These are phyloP conservation scores for Debaryomyces subglobosus DNA, from an alignment of 1,139 yeast genomes.

Conservation along the genomic window DNA sequence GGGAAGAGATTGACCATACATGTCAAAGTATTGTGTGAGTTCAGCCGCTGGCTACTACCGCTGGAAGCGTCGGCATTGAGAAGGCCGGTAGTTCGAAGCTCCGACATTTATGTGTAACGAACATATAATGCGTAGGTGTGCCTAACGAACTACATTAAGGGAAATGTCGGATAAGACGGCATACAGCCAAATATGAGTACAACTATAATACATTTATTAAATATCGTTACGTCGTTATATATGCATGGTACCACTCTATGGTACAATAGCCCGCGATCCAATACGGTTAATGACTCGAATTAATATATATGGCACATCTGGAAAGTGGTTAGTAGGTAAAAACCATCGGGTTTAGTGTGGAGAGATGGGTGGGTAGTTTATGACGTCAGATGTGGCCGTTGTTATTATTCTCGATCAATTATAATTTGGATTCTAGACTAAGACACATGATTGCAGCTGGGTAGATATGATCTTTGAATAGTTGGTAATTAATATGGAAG, in stretches of 20 bases:
- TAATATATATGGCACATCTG: background rate
- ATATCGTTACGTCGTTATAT: constrained; percentile 5
- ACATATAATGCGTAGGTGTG: background rate
- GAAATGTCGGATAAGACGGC: background rate
- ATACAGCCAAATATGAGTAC: background rate
- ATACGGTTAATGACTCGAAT: constrained; percentile 4
- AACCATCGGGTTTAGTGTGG: background rate
- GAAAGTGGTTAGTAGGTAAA: background rate
- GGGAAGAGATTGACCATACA: background rate
- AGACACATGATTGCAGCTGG: background rate
- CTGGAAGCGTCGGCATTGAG: background rate
- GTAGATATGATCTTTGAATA: background rate
- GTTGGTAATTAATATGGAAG: background rate
- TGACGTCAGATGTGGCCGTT: background rate
- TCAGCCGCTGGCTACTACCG: background rate
- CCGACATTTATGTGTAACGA: background rate
- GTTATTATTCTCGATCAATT: constrained; percentile 1
- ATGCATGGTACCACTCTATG: constrained; percentile 1
- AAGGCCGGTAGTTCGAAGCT: background rate
- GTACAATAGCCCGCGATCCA: constrained; percentile 1
- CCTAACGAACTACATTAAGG: background rate
- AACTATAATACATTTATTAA: background rate
- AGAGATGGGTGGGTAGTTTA: background rate
- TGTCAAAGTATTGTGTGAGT: constrained; percentile 1
- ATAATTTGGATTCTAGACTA: background rate